Conservation (phyloP, 176 grass and related monocot genomes). For the Oryza punctata region DNA sequence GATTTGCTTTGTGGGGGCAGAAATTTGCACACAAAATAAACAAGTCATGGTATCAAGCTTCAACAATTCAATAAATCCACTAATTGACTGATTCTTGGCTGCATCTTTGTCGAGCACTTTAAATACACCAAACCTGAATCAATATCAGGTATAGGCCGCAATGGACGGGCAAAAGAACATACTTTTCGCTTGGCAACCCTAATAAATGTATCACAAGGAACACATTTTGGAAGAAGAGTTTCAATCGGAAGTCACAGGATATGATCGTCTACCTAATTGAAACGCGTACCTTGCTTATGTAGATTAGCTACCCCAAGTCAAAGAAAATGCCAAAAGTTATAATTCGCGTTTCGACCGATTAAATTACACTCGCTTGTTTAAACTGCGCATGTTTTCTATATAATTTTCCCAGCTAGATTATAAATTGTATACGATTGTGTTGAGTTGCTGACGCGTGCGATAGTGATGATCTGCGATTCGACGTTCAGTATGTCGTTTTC, state of each 20-base stretch:
- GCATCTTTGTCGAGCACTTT: neutral
- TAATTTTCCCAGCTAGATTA: neutral
- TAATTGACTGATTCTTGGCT: constrained; percentile 5
- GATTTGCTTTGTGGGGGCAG: neutral
- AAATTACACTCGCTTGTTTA: neutral
- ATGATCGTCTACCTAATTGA: neutral
- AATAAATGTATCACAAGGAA: constrained; percentile 1
- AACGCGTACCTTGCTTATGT: neutral
- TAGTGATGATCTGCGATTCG: neutral
- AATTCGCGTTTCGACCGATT: neutral
- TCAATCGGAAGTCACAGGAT: constrained; percentile 25
- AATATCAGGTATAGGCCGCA: neutral
- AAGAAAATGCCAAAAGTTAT: neutral
- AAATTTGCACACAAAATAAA: neutral
- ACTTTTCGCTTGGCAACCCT: neutral
- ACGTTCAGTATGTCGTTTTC: neutral
- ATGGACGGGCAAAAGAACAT: constrained; percentile 14
- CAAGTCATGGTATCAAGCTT: neutral
- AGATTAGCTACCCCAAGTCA: neutral
- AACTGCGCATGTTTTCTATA: neutral
- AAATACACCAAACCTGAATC: constrained; percentile 1
- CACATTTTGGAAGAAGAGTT: neutral
- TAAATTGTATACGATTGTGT: neutral
- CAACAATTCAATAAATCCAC: neutral
- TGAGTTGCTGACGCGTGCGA: neutral